Base-by-base conservation (phyloP, 2,329 filamentous ascomycete species). In the Diaporthe capsici region DNA sequence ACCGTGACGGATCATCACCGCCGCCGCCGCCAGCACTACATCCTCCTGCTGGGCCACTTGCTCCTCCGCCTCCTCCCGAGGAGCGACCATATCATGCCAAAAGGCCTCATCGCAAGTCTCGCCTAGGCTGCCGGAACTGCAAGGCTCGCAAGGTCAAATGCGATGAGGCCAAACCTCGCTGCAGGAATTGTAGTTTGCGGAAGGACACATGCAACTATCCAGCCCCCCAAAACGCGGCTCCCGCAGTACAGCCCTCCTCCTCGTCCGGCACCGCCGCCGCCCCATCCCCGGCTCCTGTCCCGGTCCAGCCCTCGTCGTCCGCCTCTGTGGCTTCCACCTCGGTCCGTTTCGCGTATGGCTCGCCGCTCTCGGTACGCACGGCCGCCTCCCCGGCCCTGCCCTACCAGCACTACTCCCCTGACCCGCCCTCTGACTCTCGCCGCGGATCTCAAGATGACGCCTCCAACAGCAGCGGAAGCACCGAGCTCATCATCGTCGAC, bases 61-160 rank as follows among this genome's bases (percentile, higher is more conserved):
- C 39, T 57, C 34, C 39, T 39, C 60, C 68, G 28, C 34, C 28
- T n/a, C 60, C 70, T 39, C 37, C 75, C 13, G 75, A 75, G 34
- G 77, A 78, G 39, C 82, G 77, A 70, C 84, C 84, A 1, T 88
- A 85, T 71, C 83, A 86, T 73, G 77, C 85, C 68, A 91, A 91
- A 80, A 85, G 88, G 15, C 88, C 89, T 65, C 89, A 91, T 80
- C 88, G 84, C 78, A 91, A 91, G 81, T 90, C 89, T 1, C 84
- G 89, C 42, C 83, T 84, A 3, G 89, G 89, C 8, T 91, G 89
- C 78, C 83, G 83, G 76, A 89, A 87, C 79, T 91, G 89, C 84
- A 91, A 91, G 81, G 81, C 81, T 22, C 86, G 89, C 73, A 90
- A 89, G 81, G 87, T 89, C 72, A 90, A 89, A 81, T 90, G 89